These are phyloP conservation scores for Colletotrichum nymphaeae DNA, from an alignment of 2,329 filamentous ascomycete species.

Conservation along the genomic window DNA sequence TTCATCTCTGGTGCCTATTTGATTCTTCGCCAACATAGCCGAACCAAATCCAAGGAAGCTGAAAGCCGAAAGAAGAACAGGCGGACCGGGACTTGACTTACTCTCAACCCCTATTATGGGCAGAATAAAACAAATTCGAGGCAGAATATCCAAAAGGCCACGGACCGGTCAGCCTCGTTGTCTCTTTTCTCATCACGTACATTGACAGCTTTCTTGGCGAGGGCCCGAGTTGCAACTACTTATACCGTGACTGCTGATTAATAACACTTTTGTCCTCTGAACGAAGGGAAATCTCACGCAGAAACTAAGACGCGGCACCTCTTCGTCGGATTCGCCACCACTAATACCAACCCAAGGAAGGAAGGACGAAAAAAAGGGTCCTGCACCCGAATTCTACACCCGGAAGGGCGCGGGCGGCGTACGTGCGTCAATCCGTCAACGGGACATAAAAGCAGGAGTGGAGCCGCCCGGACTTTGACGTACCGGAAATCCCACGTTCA, in stretches of 20 bases:
- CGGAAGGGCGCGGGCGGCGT: conserved; percentile 22
- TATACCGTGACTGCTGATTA: neutral
- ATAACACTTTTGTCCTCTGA: neutral
- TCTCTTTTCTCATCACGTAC: neutral
- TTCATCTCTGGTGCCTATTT: neutral
- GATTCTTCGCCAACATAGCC: neutral
- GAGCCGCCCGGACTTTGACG: conserved; percentile 17
- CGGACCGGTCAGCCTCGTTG: neutral
- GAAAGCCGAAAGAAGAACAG: neutral
- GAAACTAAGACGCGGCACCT: neutral
- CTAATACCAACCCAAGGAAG: neutral
- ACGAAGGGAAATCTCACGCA: neutral
- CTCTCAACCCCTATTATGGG: neutral
- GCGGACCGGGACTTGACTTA: neutral
- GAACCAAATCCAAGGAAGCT: neutral
- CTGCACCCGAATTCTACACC: conserved; percentile 20
- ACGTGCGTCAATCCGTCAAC: neutral
- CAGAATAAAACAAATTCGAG: too few relatives aligned
- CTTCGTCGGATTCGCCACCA: conserved; percentile 22
- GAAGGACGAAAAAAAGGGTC: neutral
- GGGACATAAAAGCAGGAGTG: conserved; percentile 4
- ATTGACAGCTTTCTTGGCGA: neutral
- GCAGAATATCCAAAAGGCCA: neutral
- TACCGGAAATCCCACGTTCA: conserved; percentile 6
- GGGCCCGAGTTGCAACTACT: neutral